Base-by-base conservation (phyloP, 306 rosid species). In the Lathyrus sativus region DNA sequence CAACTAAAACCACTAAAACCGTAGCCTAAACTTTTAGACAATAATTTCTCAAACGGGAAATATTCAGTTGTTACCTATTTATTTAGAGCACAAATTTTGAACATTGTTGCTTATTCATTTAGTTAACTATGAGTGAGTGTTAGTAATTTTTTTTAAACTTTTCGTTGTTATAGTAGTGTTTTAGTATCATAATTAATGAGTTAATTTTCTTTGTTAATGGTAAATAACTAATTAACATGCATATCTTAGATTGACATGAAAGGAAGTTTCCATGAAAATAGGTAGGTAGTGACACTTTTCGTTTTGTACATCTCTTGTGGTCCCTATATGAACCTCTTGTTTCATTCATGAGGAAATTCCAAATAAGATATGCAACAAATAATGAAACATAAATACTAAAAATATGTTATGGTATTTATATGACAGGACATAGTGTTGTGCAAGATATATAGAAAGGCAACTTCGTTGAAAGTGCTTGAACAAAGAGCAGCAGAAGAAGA, bases 401-500 rank as follows among this genome's bases (percentile, higher is more conserved):
- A 11, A 54, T 3, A 56, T 56, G 28, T 9, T 63, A n/a, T 46
- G 45, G 26, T 38, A 35, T 46, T 5, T 56, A 3, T 72, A 15
- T 45, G 42, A 4, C 83, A 93, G 98, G 97, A 93, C 64, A 81
- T 88, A 28, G 99, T 93, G 10, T 46, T 93, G 22, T 93, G 99
- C 85, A 93, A 90, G 82, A 89, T 93, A 63, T 93, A 93, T 15
- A 64, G 93, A 71, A 93, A 93, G 84, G 99, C 99, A 63, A 93
- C 99, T 68, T 90, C 99, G 0, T 82, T 93, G 95, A 93, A 93
- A 66, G 99, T 87, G 43, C 58, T 93, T 9, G 99, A 93, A 77
- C 89, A 90, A 73, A 93, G 96, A 44, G 97, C 96, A 71, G 88
- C 89, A 17, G 68, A 66, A 66, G 97, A 88, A 72, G 95, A 86